Base-by-base conservation (phyloP, 1,139 yeast genomes). In the Zygosaccharomyces pseudobailii region DNA sequence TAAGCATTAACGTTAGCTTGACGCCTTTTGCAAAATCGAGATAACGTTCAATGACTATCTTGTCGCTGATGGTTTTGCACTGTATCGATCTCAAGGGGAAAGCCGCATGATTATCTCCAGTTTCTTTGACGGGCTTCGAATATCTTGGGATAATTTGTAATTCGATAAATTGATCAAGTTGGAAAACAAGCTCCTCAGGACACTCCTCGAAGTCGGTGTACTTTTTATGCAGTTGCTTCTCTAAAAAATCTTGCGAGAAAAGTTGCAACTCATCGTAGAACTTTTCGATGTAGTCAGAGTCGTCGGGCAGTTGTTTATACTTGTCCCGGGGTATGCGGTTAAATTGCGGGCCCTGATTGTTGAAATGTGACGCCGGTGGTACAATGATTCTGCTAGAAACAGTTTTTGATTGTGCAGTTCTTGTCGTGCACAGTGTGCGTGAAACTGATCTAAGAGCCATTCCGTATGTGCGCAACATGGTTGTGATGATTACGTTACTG, bases 301-400 rank as follows among this genome's bases (percentile, higher is more conserved):
- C 77, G 38, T 74, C 78, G 0, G 78, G 78, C n/a, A 74, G 54
- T 51, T 74, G 78, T 36, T 61, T 66, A 51, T 74, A 74, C 33
- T 57, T 58, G 28, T 52, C 52, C 30, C 43, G 48, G 20, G 52
- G 50, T 35, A 46, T 44, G 31, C 25, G 36, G 40, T 23, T 35
- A n/a, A 42, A 33, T 35, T 33, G 25, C 4, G 42, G 27, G 13
- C 38, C 34, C n/a, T 31, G 22, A 17, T 40, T 42, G 22, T 43
- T 42, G 36, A 51, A 49, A 24, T 55, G 59, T 7, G 56, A 40
- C n/a, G 48, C 45, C 5, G 59, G 59, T 1, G 61, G 59, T 10
- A 57, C 50, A 10, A 57, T 54, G 34, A 56, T 44, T 28, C 59
- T 41, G 36, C 46, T 43, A 9, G 61, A 57, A n/a, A 52, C 49